Base-by-base conservation (phyloP, 208 protist genomes). In the Crithidia sp. region DNA sequence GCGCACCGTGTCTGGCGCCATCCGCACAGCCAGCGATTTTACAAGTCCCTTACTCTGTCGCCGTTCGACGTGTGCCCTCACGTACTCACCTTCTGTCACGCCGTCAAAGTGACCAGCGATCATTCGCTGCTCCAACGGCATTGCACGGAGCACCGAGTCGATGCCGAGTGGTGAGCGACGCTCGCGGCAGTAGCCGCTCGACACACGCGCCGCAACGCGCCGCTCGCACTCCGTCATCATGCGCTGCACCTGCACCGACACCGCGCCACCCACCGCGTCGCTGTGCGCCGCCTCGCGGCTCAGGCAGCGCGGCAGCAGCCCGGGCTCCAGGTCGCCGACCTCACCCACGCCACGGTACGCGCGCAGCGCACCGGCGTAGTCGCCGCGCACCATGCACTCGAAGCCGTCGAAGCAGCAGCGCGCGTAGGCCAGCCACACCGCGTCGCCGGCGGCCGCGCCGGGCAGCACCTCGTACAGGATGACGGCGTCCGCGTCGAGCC, bases 311-410 rank as follows among this genome's bases (percentile, higher is more conserved):
- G 41, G 63, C 49, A 70, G 71, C 55, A 71, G 63, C 43, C 58
- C 59, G 7, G 60, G 49, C 59, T 74, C 61, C 41, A 74, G 52
- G 50, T 71, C 55, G 37, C 19, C 40, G 67, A 63, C 64, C 9
- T 74, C 68, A 28, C 36, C 71, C 57, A 79, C 69, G 45, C 45
- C 65, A 40, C 70, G 59, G 71, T 61, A 76, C 50, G 52, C 73
- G 41, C 45, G 14, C 66, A 87, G 64, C 70, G 82, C 82, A 8
- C 56, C 45, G 13, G 45, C 40, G 70, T 81, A 87, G 68, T 80
- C 68, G 50, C 78, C 78, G 28, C 66, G 67, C 70, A 78, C 57
- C 82, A 87, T 87, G 64, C 41, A 54, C 37, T 55, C 68, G 67
- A 82, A 87, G 67, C 67, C 82, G 52, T 72, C 71, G 53, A 7